Evolutionary conservation across 83 land plant species (phyloP), one percentile per base, ranked within the genome.

Genomic region (Larix sibirica): DNA sequence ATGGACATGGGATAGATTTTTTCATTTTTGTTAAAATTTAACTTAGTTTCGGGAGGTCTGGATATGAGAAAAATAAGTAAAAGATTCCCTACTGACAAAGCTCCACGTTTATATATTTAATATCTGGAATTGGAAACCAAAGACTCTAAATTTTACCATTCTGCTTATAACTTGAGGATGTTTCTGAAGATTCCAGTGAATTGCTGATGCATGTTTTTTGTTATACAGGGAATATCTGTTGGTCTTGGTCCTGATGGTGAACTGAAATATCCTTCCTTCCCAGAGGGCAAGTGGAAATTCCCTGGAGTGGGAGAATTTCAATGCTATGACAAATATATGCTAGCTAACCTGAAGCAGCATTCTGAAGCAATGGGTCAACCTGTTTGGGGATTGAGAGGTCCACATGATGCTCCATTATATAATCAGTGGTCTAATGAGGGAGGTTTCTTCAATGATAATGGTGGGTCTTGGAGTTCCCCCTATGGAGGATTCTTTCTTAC

Each of bases 181-280:
- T 42, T 38, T 71, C n/a, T 38, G 76, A 71, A 71, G n/a, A 71
- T 38, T 20, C 54, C 21, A 7, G 20, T 38, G n/a, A 42, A 67
- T 42, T 40, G 76, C 16, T 40, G 18, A 71, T 42, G 24, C 42
- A 20, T n/a, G 62, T 20, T 50, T 73, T 68, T 14, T 62, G n/a
- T 76, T 79, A 31, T 85, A 21, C 86, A 95, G 95, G 97, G 88
- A 38, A 82, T 95, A 10, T 79, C 88, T 14, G 83, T 95, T 54
- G 89, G 97, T 42, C 88, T 95, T 7, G 95, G 97, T 24, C 97
- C 97, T 23, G 79, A 87, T 60, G 97, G 97, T 9, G 97, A 95
- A 83, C 91, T 92, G 36, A 87, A 91, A 10, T 95, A 95, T 81
- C 97, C 97, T 59, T 88, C 95, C 12, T 83, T 78, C 56, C 87